A percentile compares a stretch with the other conserved stretches of the same genome.
Evolutionary conservation across 768 basidiomycete genomes (phyloP).

Genomic region (Galerina marginata): DNA sequence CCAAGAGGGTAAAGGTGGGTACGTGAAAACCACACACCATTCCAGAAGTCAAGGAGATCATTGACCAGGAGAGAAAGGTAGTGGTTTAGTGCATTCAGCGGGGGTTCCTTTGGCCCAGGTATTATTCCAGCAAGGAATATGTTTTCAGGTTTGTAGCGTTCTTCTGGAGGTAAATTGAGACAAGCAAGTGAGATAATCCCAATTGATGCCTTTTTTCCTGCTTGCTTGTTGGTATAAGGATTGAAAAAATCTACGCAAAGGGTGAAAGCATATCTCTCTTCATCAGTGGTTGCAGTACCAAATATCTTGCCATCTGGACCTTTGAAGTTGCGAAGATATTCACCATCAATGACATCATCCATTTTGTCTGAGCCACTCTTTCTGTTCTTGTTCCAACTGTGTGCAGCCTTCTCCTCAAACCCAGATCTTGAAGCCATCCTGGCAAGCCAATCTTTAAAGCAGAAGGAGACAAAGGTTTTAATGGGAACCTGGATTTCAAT

Average conservation of each 20-base stretch:
- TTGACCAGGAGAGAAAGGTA: no score
- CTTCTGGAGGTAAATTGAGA: constrained; percentile 36
- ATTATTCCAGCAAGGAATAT: constrained; percentile 37
- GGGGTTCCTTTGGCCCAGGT: constrained; percentile 31
- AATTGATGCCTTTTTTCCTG: constrained; percentile 26
- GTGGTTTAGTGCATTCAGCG: no score
- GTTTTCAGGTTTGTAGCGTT: constrained; percentile 35
- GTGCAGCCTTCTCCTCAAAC: constrained; percentile 24
- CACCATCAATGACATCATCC: no score
- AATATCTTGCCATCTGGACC: background rate
- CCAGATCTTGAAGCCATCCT: constrained; percentile 28
- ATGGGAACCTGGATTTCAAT: constrained; percentile 15
- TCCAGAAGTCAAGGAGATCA: no score
- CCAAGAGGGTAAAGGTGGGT: constrained; percentile 28
- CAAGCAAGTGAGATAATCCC: constrained; percentile 33
- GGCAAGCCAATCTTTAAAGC: constrained; percentile 31
- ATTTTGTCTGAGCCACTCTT: background rate
- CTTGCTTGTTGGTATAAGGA: no score
- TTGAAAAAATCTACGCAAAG: constrained; percentile 34
- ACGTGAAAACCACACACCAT: no score
- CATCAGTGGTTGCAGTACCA: background rate
- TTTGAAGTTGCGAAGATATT: no score
- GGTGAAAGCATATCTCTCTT: constrained; percentile 30
- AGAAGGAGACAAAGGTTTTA: constrained; percentile 22
- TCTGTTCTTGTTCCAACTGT: constrained; percentile 18